Evolutionary conservation across 75 land plant genomes (phyloP), one percentile per base, ranked within the genome.

Genomic region (Cupressus sempervirens): DNA sequence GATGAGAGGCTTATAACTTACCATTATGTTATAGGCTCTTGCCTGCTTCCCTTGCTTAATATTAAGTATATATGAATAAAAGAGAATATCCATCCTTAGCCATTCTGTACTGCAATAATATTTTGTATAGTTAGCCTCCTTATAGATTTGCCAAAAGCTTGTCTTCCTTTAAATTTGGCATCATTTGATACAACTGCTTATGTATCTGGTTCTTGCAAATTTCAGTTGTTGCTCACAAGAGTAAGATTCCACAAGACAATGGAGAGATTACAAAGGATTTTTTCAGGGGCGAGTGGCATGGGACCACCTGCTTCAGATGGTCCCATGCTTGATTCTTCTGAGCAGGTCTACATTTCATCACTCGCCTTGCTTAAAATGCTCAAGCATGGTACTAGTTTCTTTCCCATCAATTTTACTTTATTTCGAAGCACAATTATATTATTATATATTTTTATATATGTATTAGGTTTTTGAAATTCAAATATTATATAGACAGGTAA

Each of bases 321-420:
- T 16, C 99, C 96, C 13, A 93, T 95, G 8, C 94, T 97, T 12
- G 99, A 97, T 80, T 89, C 99, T 18, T 94, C 99, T 12, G 99
- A 97, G 89, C 99, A 97, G 84, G 99, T 97, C 88, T 97, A 97
- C 93, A 97, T 97, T 86, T 97, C 99, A 43, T 97, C 99, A 11
- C 94, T 97, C 81, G 99, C 99, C 45, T 97, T 97, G 58, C 99
- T 97, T 88, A 97, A 96, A 87, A 97, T 97, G 99, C 99, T 97
- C 90, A 97, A 97, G 67, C 99, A 97, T 89, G 99, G 99, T 96
- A 89, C 67, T 62, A 7, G 23, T 62, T 26, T 56, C 5, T 56
- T 7, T 26, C 8, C 26, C 67, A 23, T 62, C 8, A 23, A 62
- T 62, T 62, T 23, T 62, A 62, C 8, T 62, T 62, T 50, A 12